Evolutionary conservation across 257 asterid species (phyloP).

Genomic region (Solanum ossicruentum): DNA sequence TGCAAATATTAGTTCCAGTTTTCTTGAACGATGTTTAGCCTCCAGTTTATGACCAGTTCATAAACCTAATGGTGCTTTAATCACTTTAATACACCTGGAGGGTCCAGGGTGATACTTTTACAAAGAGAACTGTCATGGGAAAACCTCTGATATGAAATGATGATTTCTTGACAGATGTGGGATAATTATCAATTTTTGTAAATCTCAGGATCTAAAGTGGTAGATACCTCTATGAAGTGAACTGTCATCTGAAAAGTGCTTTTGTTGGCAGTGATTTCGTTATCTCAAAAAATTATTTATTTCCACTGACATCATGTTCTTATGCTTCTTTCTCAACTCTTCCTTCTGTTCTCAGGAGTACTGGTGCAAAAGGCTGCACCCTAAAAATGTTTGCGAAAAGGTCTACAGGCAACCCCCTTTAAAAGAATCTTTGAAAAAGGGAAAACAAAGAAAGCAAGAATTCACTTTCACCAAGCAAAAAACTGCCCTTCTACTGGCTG

Average conservation of each 20-base stretch:
- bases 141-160: background rate
- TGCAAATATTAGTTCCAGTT: background rate
- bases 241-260: background rate
- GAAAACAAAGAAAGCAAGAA: conserved; percentile 83
- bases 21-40: background rate
- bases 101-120: background rate
- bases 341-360: conserved; percentile 46
- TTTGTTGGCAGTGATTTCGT: background rate
- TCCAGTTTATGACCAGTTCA: background rate
- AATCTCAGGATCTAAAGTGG: background rate
- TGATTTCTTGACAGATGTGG: background rate
- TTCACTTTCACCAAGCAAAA: conserved; percentile 68
- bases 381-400: conserved; percentile 92
- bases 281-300: background rate
- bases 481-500: conserved; percentile 61
- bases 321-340: conserved; percentile 3
- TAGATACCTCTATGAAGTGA: background rate
- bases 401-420: conserved; percentile 96
- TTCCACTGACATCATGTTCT: background rate
- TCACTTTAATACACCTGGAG: background rate
- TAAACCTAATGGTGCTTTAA: background rate
- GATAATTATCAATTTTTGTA: background rate
- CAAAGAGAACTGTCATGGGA: background rate
- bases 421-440: conserved; percentile 86
- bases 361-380: conserved; percentile 95